These are phyloP conservation scores for Candida vaughaniae DNA, from an alignment of 805 yeast species.

Conservation along the genomic window DNA sequence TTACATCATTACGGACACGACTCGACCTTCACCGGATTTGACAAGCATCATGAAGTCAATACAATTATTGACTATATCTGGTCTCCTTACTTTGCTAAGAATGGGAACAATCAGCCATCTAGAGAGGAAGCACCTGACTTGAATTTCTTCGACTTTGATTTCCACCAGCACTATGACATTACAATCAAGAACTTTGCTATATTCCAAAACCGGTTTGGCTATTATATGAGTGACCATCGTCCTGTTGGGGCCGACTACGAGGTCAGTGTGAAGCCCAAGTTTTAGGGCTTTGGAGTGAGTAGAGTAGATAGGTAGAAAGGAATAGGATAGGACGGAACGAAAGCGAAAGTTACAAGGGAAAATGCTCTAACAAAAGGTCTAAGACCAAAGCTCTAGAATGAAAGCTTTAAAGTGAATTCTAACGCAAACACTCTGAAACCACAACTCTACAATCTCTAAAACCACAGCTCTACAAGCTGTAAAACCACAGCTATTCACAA, in stretches of 20 bases:
- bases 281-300: not conserved
- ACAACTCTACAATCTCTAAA: no score
- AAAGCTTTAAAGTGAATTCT: no score
- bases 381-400: no score
- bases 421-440: no score
- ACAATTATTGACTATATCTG: conserved; percentile 47
- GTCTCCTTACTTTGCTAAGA: conserved; percentile 29
- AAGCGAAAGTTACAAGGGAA: not conserved
- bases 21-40: conserved; percentile 52
- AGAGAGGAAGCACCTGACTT: conserved; percentile 3
- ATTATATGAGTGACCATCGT: conserved; percentile 41
- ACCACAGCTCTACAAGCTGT: no score
- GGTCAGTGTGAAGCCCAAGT: conserved; percentile 1
- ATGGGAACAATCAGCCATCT: conserved; percentile 17
- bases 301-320: not conserved
- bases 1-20: conserved; percentile 39
- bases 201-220: conserved; percentile 32
- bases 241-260: conserved; percentile 31
- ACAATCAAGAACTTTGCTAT: conserved; percentile 38
- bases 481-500: no score
- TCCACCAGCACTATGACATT: conserved; percentile 22
- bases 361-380: no score
- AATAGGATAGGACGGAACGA: not conserved
- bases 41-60: conserved; percentile 23
- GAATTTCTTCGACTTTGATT: conserved; percentile 13